Evolutionary conservation across 495 filamentous ascomycete genomes (phyloP).

Genomic region (Aspergillus bertholletiae): DNA sequence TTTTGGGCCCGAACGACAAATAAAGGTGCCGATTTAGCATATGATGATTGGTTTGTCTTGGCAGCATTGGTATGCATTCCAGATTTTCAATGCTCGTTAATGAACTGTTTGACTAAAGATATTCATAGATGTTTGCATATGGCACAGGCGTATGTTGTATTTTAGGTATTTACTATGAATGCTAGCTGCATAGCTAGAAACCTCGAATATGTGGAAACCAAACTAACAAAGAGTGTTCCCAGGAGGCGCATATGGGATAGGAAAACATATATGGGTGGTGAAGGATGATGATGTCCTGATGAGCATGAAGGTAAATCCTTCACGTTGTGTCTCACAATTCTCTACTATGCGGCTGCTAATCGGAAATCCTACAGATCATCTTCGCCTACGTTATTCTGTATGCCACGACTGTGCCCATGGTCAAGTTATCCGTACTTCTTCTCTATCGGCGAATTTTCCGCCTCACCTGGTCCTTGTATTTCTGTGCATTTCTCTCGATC

Average conservation of each 20-base stretch:
- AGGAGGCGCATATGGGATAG: slow-evolving; percentile 14
- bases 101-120: neutral
- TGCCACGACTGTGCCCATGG: slow-evolving; percentile 9
- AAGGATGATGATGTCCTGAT: slow-evolving; percentile 7
- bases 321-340: neutral
- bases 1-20: slow-evolving; percentile 10
- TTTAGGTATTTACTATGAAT: too few relatives aligned
- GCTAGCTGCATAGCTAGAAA: too few relatives aligned
- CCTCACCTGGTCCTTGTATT: slow-evolving; percentile 8
- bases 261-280: slow-evolving; percentile 16
- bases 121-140: slow-evolving; percentile 5
- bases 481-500: slow-evolving; percentile 13
- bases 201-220: neutral
- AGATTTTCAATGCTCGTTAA: neutral
- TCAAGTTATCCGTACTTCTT: slow-evolving; percentile 19
- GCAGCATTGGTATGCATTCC: slow-evolving; percentile 6
- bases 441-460: slow-evolving; percentile 19
- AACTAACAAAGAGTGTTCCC: too few relatives aligned
- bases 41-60: slow-evolving; percentile 14
- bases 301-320: slow-evolving; percentile 9
- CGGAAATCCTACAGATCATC: neutral
- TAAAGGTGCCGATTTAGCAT: neutral
- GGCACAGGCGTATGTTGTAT: slow-evolving; percentile 12
- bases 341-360: too few relatives aligned
- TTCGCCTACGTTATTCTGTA: slow-evolving; percentile 15